A percentile compares a stretch with the other conserved stretches of the same genome.
Conservation (phyloP, 352 stramenopile genomes). For the Thalassiosira sp. region DNA sequence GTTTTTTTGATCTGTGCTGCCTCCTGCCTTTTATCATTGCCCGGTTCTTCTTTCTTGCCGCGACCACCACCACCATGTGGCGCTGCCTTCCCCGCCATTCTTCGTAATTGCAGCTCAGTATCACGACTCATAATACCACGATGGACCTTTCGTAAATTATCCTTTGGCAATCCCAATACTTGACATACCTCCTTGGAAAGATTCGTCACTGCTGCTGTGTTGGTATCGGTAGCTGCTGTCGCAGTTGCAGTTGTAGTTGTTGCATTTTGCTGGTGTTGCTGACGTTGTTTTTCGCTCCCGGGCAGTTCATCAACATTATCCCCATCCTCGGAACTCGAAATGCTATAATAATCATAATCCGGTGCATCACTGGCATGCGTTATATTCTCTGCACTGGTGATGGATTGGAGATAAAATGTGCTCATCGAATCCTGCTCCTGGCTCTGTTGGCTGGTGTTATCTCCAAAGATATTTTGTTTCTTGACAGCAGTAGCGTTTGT, state of each 20-base stretch:
- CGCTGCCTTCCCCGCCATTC: background rate
- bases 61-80: too few species aligned
- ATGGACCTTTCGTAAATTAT: constrained; percentile 14
- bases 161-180: constrained; percentile 24
- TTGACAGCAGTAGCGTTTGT: background rate
- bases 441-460: background rate
- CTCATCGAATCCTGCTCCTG: background rate
- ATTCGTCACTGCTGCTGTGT: background rate
- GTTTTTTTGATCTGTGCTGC: too few species aligned
- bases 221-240: background rate
- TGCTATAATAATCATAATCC: constrained; percentile 40
- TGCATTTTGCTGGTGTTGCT: background rate
- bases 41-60: too few species aligned
- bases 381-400: constrained; percentile 8
- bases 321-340: constrained; percentile 1
- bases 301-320: background rate
- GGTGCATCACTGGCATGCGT: constrained; percentile 21
- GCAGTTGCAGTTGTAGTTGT: background rate
- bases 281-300: background rate
- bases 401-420: constrained; percentile 14
- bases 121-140: constrained; percentile 34
- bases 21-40: too few species aligned
- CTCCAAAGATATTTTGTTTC: too few species aligned
- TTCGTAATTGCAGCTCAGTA: constrained; percentile 17
- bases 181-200: constrained; percentile 14